Base-by-base conservation (phyloP, 371 early-diverging fungal species). In the Zychaea mexicana region DNA sequence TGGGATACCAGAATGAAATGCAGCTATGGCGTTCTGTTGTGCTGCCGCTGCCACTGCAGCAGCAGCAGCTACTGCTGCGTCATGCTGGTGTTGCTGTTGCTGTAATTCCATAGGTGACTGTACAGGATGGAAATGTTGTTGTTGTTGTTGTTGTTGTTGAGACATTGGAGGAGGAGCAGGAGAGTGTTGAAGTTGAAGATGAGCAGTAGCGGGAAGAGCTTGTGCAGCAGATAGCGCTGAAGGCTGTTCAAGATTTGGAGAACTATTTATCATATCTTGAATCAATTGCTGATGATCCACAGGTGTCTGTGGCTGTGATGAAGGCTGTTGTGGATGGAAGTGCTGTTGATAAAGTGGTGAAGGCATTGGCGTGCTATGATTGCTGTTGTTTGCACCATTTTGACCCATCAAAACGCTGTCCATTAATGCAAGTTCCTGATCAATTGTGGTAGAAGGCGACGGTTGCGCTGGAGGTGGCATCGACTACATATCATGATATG, bases 241-340 rank as follows among this genome's bases (percentile, higher is more conserved):
- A 1, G 49, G 21, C 12, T 49, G 49, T 13, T 49, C 49, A 49
- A 49, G 7, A 24, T 24, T 49, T 19, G 49, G 49, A 0, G 49
- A 49, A 24, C 49, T 49, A 49, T 49, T 49, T 19, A 49, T 49
- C 49, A 49, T 49, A 9, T 49, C 49, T 24, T 49, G 49, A 24
- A 49, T 49, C 3, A 49, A 24, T 13, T 49, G 49, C n/a, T 49
- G 49, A 22, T 49, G 49, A 49, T 49, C 9, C 24, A 24, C 42
- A 42, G 42, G 42, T 12, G 42, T 42, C n/a, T 42, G 42, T 12
- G 42, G 42, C n/a, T 42, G 42, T 42, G 42, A 42, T 42, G 13
- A n/a, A 12, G 42, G 42, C n/a, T 42, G 26, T 24, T 49, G 49
- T 47, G 19, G 49, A 19, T 49, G 49, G 24, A 49, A 49, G 7